Percentiles rank a stretch among this genome's conserved stretches.
Conservation (phyloP, 805 yeast species). For the Yamadazyma akitaensis region DNA sequence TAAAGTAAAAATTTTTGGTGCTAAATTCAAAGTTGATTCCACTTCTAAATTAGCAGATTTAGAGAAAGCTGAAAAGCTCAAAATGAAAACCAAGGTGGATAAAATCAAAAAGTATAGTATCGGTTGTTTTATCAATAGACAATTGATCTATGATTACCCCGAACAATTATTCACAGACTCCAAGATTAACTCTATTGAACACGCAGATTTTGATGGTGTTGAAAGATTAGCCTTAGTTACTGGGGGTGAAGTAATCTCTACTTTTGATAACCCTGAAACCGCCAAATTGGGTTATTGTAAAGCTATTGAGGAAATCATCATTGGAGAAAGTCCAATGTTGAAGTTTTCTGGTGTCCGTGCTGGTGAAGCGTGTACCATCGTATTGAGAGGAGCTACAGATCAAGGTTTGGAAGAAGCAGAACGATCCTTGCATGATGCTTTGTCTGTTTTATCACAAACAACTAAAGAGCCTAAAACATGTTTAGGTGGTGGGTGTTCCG, state of each 20-base stretch:
- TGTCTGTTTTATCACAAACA: slow-evolving; percentile 92
- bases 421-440: slow-evolving; percentile 79
- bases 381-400: slow-evolving; percentile 62
- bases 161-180: slow-evolving; percentile 90
- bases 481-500: slow-evolving; percentile 91
- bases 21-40: slow-evolving; percentile 94
- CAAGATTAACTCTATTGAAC: slow-evolving; percentile 88
- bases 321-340: slow-evolving; percentile 89
- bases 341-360: slow-evolving; percentile 94
- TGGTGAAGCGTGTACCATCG: slow-evolving; percentile 95
- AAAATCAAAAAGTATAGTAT: slow-evolving; percentile 85
- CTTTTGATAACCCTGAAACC: slow-evolving; percentile 87
- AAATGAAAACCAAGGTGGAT: slow-evolving; percentile 86
- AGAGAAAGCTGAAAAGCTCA: slow-evolving; percentile 89
- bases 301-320: slow-evolving; percentile 81
- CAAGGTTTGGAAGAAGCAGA: slow-evolving; percentile 48
- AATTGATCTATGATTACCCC: slow-evolving; percentile 96
- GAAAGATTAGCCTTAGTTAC: slow-evolving; percentile 95
- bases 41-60: slow-evolving; percentile 91
- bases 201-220: slow-evolving; percentile 97
- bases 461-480: slow-evolving; percentile 89
- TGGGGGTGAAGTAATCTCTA: slow-evolving; percentile 97
- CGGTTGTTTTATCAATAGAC: slow-evolving; percentile 91
- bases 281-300: slow-evolving; percentile 89
- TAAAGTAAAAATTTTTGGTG: slow-evolving; percentile 95